A percentile compares a stretch with the other conserved stretches of the same genome.
Evolutionary conservation across 1,139 yeast genomes (phyloP).

Genomic region (Sugiyamaella neomexicana): DNA sequence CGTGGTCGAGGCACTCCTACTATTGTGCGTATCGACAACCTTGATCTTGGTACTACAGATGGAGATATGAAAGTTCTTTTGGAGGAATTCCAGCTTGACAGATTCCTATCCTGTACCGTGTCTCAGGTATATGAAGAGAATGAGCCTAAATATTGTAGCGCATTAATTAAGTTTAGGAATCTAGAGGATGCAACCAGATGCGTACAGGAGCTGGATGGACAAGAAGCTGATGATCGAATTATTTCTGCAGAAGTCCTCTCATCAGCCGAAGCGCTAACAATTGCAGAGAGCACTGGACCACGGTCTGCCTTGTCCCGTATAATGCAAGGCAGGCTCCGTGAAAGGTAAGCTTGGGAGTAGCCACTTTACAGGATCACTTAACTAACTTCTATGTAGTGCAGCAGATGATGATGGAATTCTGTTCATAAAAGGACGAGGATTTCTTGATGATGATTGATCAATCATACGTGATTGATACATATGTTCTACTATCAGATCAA

Average conservation of each 20-base stretch:
- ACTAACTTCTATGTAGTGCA: not conserved
- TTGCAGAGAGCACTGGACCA: not conserved
- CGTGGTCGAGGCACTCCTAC: conserved; percentile 25
- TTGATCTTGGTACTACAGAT: conserved; percentile 20
- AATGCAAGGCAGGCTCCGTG: not conserved
- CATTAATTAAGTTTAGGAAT: conserved; percentile 19
- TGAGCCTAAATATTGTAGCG: conserved; percentile 16
- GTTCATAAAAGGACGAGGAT: conserved; percentile 21
- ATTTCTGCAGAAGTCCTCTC: conserved; percentile 20
- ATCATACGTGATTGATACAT: too few species aligned
- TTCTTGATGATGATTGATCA: not conserved
- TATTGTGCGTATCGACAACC: conserved; percentile 20
- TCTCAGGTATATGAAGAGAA: conserved; percentile 19
- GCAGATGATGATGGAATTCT: conserved; percentile 8
- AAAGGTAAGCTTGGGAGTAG: not conserved
- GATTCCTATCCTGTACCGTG: conserved; percentile 13
- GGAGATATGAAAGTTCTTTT: conserved; percentile 22
- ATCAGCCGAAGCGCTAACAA: not conserved
- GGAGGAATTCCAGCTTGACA: conserved; percentile 15
- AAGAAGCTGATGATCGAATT: conserved; percentile 21
- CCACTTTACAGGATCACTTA: not conserved
- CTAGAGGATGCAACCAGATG: conserved; percentile 23
- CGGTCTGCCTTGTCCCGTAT: not conserved
- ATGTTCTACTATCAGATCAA: too few species aligned
- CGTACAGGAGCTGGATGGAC: conserved; percentile 20